Base-by-base conservation (phyloP, 768 basidiomycete genomes). In the Lentinula detonsa region DNA sequence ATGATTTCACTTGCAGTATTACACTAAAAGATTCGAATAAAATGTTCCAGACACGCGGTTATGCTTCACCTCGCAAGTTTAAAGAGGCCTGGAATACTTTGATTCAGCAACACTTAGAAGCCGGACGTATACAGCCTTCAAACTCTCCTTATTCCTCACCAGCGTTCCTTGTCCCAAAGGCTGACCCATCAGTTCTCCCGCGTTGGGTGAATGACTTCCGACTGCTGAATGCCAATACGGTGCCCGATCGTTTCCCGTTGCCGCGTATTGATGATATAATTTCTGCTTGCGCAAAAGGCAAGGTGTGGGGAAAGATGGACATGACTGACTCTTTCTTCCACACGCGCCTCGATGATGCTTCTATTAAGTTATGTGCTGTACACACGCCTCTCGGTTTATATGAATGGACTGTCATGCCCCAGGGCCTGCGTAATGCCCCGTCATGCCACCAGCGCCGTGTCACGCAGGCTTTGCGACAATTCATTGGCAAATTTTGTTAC, bases 331-430 rank as follows among this genome's bases (percentile, higher is more conserved):
- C 15, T 2, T 43, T 43, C 13, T 43, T 43, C 42, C 42, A 78
- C 54, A 75, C 68, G 0, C 62, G 64, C 0, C 65, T 76, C 1
- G 65, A 72, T 6, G 67, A 65, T 0, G 70, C 73, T 5, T 60
- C 73, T 16, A 64, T 75, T 1, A 33, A 13, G 57, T 67, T 63
- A 39, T 77, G 76, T 0, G 76, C 74, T 0, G 73, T 78, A 1
- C 64, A 62, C 1, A 79, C 73, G 0, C 75, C 71, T 0, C 74
- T 73, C 34, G 74, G 78, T 0, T 64, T 71, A 0, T 78, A 71
- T 40, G 74, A 81, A 58, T 78, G 69, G 66, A 39, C 62, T 0
- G 74, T 75, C 13, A 75, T 76, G 73, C 75, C 72, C 2, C 66
- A 71, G 48, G 74, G 69, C 0, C 57, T 69, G 18, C 60, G 64